Evolutionary conservation across 805 yeast genomes (phyloP), one percentile per base, ranked within the genome.

Genomic region (Cyberlindnera japonica): DNA sequence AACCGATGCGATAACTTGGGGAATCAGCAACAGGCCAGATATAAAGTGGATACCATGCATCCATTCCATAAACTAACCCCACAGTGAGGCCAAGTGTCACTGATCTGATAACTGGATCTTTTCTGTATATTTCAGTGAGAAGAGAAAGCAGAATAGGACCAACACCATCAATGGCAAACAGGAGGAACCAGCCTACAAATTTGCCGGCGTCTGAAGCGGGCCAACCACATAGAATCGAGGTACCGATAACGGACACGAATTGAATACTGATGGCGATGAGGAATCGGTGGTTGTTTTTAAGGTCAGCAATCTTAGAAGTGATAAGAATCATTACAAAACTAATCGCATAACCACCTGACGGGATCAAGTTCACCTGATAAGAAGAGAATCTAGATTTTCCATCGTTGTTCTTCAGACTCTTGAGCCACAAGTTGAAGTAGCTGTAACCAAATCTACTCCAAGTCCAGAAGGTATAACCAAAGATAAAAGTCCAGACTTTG

Each of bases 391-490:
- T 33, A 33, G 18, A 22, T 19, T 62, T 60, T 14, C 69, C 64
- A 52, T 63, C 38, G 20, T n/a, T n/a, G 18, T 33, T 24, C 25
- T 27, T 35, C 24, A 44, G 25, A 13, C 30, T 19, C 23, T 37
- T 60, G 33, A 72, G 68, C 87, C 80, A 79, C 50, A 73, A 66
- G 18, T 36, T 40, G 16, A 68, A 54, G 51, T 71, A 76, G 15
- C 75, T 68, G 25, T 79, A 78, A 30, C 46, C 43, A 22, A 16
- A 28, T 14, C 38, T 35, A 19, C 33, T 28, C 34, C 37, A 39
- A 9, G 43, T 39, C 42, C 40, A 38, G 15, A 25, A 15, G n/a
- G n/a, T n/a, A 24, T 29, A 39, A 15, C 28, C 13, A 5, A 43
- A 13, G 10, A 31, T 25, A n/a, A 30, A 43, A 4, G 29, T 22